Base-by-base conservation (phyloP, 164 flowering plant species). In the Piper betle region DNA sequence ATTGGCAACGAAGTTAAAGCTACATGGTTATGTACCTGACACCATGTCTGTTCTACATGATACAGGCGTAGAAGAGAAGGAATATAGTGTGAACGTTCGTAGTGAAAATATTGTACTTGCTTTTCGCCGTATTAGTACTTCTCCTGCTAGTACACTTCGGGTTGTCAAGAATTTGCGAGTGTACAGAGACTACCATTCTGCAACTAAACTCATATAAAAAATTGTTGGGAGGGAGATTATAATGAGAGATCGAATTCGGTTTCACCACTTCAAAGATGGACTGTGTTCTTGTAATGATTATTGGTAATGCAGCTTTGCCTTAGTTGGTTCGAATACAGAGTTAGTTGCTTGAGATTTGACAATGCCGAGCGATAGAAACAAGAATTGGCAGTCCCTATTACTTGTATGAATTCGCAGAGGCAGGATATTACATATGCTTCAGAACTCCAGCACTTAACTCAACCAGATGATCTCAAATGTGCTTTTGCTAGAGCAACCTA, bases 261-360 rank as follows among this genome's bases (percentile, higher is more conserved):
- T 67, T 57, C 70, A 67, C 25, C 65, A 67, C 57, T 61, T 67
- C 55, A 67, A 50, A 38, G 69, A 69, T 43, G 64, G 72, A 53
- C 7, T 8, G 2, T 67, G 70, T 62, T 67, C 70, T 67, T 62
- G 70, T 25, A 46, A 61, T 48, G 64, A 62, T 53, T 62, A 52
- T 53, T 62, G 64, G 64, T 62, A 19, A 52, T 39, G 19, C n/a
- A 53, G 16, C 17, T 53, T 19, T 53, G 55, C 2, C 33, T 25
- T 25, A 25, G 33, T 25, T 0, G 33, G 33, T 25, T 25, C 33
- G 33, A 25, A 25, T 25, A 1, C 33, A 0, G 33, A 25, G 33
- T 25, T 25, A 25, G 2, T 25, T 25, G 33, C 33, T 25, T 25
- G 33, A 25, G 33, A 25, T 25, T 25, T 25, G 33, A 25, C 33